Base-by-base conservation (phyloP, 75 land plant genomes). In the Selaginella tamariscina region DNA sequence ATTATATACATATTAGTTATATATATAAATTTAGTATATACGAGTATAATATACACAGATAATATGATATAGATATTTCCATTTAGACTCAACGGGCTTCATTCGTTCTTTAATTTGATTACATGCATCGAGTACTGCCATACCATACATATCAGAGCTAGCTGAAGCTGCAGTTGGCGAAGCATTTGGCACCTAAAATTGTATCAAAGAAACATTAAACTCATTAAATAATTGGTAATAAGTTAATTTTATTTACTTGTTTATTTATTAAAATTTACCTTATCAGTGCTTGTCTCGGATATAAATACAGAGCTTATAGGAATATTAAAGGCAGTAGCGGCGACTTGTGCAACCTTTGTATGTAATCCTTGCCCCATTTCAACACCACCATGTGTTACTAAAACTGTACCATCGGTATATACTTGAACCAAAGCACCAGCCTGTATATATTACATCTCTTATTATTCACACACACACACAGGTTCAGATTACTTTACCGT, bases 311-410 rank as follows among this genome's bases (percentile, higher is more conserved):
- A 76, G 70, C 75, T 82, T n/a, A 85, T 78, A 60, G 96, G 83
- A 70, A 94, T 85, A 65, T 74, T 71, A 21, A 94, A 94, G 9
- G 84, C 72, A 31, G 98, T 77, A 2, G 98, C 98, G 64, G 98
- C 91, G 65, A 94, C 78, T 66, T 94, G 98, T 27, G 96, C 88
- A 68, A 89, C 83, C 67, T 94, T 94, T 49, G 96, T 94, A 72
- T 94, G 98, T 29, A 94, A 72, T 32, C 98, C 98, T 69, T 94
- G 98, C 24, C 98, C 98, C 98, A 94, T 94, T 57, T 94, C 98
- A 70, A 89, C 98, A 27, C 98, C 98, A 30, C 98, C 98, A 79
- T 94, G 98, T 66, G 96, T 87, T 27, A 94, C 96, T 68, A 94
- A 63, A 55, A 94, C 91, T 67, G 98, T 94, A 24, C 98, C 98